Base-by-base conservation (phyloP, 2,329 filamentous ascomycete species). In the Colletotrichum siamense region DNA sequence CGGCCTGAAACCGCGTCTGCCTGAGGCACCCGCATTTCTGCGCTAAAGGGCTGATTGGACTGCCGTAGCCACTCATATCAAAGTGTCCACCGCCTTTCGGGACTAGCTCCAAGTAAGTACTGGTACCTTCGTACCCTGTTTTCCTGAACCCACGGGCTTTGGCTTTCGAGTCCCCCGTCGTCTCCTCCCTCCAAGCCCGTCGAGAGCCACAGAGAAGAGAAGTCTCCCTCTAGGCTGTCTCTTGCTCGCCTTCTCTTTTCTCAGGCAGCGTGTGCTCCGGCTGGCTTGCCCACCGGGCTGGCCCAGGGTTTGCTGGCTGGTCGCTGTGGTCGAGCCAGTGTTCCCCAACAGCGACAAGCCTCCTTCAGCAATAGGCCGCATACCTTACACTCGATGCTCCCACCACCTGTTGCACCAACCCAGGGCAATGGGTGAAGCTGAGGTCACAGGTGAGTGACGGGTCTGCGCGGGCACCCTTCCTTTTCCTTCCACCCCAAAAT, bases 71-170 rank as follows among this genome's bases (percentile, higher is more conserved):
- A 78, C 73, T 77, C 77, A 78, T 73, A 77, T 78, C 77, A 77
- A 63, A 28, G 72, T 69, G 66, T 32, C 73, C 77, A 77, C 77
- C 57, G 76, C 76, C 63, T 73, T 77, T 78, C 70, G 63, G 73
- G 76, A 55, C 49, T 77, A 77, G 76, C 70, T 61, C 28, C 70
- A 73, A n/a, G 73, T 68, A 78, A 78, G 77, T 78, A 77, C 75
- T 30, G 77, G 77, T 77, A 78, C 71, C 73, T 75, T 44, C 24
- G 69, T 76, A 75, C 75, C 75, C 63, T 73, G 49, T 61, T 66
- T 75, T 76, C 71, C 69, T 34, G 30, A 57, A 68, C 69, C 52
- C 73, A 68, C 73, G 69, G 69, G 69, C 73, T 76, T 73, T 76
- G 73, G 73, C 73, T 76, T 73, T 75, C 73, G 61, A 66, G 73